A percentile compares a stretch with the other conserved stretches of the same genome.
phyloP scores from a whole-genome alignment of 2,329 filamentous ascomycete genomes.

The Ophiosphaerella narmari region DNA sequence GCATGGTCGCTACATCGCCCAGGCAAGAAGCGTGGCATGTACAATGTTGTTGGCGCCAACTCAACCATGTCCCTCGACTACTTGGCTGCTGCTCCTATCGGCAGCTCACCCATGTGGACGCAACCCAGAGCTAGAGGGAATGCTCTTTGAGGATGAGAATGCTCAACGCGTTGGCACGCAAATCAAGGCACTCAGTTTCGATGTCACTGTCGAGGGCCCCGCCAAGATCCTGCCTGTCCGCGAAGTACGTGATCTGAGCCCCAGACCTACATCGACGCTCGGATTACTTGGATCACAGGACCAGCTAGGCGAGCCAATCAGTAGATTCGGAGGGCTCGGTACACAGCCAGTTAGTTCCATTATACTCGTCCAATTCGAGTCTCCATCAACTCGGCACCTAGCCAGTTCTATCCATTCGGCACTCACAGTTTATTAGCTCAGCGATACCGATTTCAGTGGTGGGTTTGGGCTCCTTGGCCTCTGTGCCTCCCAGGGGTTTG shows the following conservation, averaged over 20 bases:
- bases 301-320: too few species aligned
- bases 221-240: slow-evolving; percentile 54
- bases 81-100: slow-evolving; percentile 43
- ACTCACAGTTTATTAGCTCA: too few species aligned
- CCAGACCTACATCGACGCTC: not conserved
- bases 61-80: slow-evolving; percentile 63
- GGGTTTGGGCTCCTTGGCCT: too few species aligned
- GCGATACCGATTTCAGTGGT: too few species aligned
- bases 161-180: slow-evolving; percentile 62
- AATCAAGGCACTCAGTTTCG: slow-evolving; percentile 64
- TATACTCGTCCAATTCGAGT: too few species aligned
- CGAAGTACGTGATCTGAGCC: slow-evolving; percentile 48
- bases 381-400: too few species aligned
- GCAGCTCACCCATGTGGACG: slow-evolving; percentile 63
- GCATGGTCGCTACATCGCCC: slow-evolving; percentile 85
- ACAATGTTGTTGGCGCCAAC: slow-evolving; percentile 53
- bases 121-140: slow-evolving; percentile 70
- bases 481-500: too few species aligned
- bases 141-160: slow-evolving; percentile 69
- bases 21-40: slow-evolving; percentile 45
- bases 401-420: too few species aligned
- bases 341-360: too few species aligned
- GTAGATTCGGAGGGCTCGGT: too few species aligned
- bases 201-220: slow-evolving; percentile 57
- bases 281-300: too few species aligned